These are phyloP conservation scores for Pseudotsuga menziesii DNA, from an alignment of 75 land plant genomes.

Conservation along the genomic window DNA sequence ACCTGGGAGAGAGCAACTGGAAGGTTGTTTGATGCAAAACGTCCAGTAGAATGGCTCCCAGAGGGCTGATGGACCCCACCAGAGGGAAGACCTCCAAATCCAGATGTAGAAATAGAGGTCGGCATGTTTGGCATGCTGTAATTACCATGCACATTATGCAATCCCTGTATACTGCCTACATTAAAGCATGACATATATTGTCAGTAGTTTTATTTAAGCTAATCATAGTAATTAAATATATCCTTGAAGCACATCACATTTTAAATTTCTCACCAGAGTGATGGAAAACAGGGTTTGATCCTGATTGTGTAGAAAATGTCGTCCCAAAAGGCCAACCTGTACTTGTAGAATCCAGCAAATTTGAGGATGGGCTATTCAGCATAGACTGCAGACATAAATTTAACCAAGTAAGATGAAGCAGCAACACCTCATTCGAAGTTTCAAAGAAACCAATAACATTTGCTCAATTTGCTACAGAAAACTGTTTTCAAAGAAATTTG, in stretches of 20 bases:
- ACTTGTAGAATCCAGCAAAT: slow-evolving; percentile 35
- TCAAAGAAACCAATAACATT: not conserved
- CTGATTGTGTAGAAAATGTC: slow-evolving; percentile 40
- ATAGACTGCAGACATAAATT: slow-evolving; percentile 29
- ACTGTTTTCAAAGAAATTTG: not conserved
- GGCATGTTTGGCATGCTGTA: slow-evolving; percentile 48
- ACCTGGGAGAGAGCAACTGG: slow-evolving; percentile 45
- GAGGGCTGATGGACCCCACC: slow-evolving; percentile 38
- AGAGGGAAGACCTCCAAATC: slow-evolving; percentile 36
- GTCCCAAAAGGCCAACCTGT: slow-evolving; percentile 35
- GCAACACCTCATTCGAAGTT: not conserved
- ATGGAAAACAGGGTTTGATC: slow-evolving; percentile 33
- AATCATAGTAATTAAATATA: not conserved
- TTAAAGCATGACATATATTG: not conserved
- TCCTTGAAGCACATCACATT: not conserved
- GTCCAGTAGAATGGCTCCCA: slow-evolving; percentile 29
- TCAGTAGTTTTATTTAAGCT: slow-evolving; percentile 3
- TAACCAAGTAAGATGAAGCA: not conserved
- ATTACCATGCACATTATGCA: slow-evolving; percentile 44
- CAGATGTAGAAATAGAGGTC: slow-evolving; percentile 27
- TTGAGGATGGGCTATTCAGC: slow-evolving; percentile 44
- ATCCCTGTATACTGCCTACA: slow-evolving; percentile 40
- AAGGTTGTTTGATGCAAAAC: slow-evolving; percentile 40
- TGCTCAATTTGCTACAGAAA: not conserved
- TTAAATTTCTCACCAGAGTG: slow-evolving; percentile 30